A percentile compares a stretch with the other conserved stretches of the same genome.
phyloP scores from a whole-genome alignment of 495 filamentous ascomycete genomes.

The Podospora anserina region DNA sequence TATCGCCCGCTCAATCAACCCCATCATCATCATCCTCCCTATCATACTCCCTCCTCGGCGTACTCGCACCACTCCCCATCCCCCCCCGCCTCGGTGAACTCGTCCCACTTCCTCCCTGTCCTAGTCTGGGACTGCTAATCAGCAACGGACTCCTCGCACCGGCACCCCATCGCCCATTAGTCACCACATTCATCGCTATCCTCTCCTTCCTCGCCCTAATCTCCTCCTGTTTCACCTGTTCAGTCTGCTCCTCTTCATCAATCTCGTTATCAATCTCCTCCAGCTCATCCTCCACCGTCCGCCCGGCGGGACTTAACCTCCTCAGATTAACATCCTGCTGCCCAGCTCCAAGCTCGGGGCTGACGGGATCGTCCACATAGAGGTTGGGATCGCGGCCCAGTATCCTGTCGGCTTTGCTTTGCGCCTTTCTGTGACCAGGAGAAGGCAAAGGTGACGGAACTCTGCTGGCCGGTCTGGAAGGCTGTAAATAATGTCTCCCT shows the following conservation, averaged over 20 bases:
- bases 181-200: conserved; percentile 43
- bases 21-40: conserved; percentile 26
- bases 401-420: conserved; percentile 50
- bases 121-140: conserved; percentile 10
- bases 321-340: conserved; percentile 40
- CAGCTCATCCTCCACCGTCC: conserved; percentile 33
- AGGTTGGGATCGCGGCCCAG: conserved; percentile 49
- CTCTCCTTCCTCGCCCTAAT: conserved; percentile 34
- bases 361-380: conserved; percentile 39
- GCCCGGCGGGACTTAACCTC: conserved; percentile 39
- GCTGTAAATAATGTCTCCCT: conserved; percentile 33
- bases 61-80: not conserved
- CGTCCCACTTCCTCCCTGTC: not conserved
- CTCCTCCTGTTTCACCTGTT: conserved; percentile 4
- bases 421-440: conserved; percentile 26
- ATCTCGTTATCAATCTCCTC: conserved; percentile 27
- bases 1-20: conserved; percentile 22
- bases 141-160: conserved; percentile 36
- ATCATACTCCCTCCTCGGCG: conserved; percentile 1
- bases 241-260: conserved; percentile 9
- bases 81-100: not conserved
- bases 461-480: conserved; percentile 7
- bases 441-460: conserved; percentile 7
- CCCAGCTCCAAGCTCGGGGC: conserved; percentile 1
- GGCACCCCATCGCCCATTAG: conserved; percentile 36